Base-by-base conservation (phyloP, 371 early-diverging fungal species). In the Batrachochytrium dendrobatidis region DNA sequence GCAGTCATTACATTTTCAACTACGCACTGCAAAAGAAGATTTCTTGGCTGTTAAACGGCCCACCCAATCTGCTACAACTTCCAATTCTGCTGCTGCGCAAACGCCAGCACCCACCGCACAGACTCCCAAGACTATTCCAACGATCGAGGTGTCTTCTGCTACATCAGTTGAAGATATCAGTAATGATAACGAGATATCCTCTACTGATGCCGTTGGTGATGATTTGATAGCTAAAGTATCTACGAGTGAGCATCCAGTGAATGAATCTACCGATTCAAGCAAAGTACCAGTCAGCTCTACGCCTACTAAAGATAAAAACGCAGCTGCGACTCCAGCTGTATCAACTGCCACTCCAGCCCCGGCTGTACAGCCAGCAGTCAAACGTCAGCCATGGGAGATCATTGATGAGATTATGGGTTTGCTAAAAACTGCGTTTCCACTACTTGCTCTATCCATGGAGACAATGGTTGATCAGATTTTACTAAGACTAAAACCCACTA, bases 391-490 rank as follows among this genome's bases (percentile, higher is more conserved):
- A 7, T 89, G 86, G 85, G 85, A 90, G 56, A 76, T 82, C 52
- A 76, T 94, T n/a, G 95, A 96, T 46, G 97, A 97, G 61, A 84
- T 98, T 18, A 93, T 93, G 89, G 86, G 89, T n/a, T 86, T 89
- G 69, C 79, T 98, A 18, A 98, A 98, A 70, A 95, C 97, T 0
- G 90, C 93, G 0, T 92, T 88, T 70, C 97, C 98, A 22, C 81
- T 96, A 49, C 71, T 96, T 30, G 90, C 94, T 1, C 71, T 98
- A 31, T 88, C 97, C 1, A 91, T 98, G 89, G 96, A 98, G 72
- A 92, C 91, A 1, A 94, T 96, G 93, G 88, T 93, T 12, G 97
- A 98, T 66, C 95, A 95, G 69, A 91, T 96, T 22, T 83, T 90
- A 51, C 83, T 85, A 58, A 84, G 92, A 5, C 81, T 98, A 53